Percentiles rank a stretch among this genome's conserved stretches.
These are phyloP conservation scores for Pseudevernia furfuracea DNA, from an alignment of 495 filamentous ascomycete species.

Conservation along the genomic window DNA sequence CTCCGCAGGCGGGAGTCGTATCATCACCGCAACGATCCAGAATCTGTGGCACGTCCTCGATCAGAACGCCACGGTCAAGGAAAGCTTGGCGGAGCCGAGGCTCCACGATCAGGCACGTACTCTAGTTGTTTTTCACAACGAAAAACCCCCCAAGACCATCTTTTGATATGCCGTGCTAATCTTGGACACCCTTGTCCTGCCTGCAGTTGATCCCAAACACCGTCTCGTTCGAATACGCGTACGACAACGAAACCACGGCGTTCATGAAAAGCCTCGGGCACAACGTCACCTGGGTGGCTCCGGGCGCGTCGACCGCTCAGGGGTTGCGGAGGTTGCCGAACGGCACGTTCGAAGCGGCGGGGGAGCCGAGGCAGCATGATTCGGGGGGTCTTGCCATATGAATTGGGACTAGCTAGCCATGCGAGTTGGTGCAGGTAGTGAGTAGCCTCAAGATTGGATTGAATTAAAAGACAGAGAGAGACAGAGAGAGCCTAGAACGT, in stretches of 20 bases:
- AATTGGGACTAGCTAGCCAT: neutral
- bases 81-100: conserved; percentile 59
- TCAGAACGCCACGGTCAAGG: conserved; percentile 45
- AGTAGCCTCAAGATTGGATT: too few relatives aligned
- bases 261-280: conserved; percentile 58
- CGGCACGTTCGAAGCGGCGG: conserved; percentile 69
- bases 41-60: conserved; percentile 68
- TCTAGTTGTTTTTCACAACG: neutral
- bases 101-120: conserved; percentile 20
- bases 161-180: too few relatives aligned
- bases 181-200: too few relatives aligned
- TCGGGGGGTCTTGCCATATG: conserved; percentile 65
- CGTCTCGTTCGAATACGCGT: conserved; percentile 62
- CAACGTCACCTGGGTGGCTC: conserved; percentile 64
- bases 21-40: conserved; percentile 78
- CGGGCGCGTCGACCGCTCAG: conserved; percentile 62
- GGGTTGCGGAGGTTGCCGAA: conserved; percentile 57
- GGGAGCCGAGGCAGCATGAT: conserved; percentile 69
- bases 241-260: conserved; percentile 56
- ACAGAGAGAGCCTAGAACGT: too few relatives aligned
- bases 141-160: too few relatives aligned
- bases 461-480: too few relatives aligned
- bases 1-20: conserved; percentile 78
- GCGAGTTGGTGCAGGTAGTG: too few relatives aligned
- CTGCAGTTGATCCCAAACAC: conserved; percentile 22